Evolutionary conservation across 73 alveolate species (phyloP), one percentile per base, ranked within the genome.

Genomic region (Uronychia binucleata): DNA sequence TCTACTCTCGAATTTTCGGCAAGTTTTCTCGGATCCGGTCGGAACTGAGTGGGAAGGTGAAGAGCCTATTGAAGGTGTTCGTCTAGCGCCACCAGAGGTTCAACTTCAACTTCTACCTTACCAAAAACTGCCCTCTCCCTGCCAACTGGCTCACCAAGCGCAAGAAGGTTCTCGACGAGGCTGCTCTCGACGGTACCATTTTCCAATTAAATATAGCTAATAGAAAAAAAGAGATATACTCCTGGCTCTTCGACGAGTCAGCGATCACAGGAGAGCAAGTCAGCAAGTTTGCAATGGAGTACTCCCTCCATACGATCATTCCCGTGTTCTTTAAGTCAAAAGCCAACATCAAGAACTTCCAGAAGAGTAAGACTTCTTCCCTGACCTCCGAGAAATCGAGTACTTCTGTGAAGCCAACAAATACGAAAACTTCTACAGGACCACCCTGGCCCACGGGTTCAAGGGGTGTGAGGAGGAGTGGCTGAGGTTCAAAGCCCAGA

Each of bases 121-220:
- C 82, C 33, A 82, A 91, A 75, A 35, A 74, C 78, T 91, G 94
- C 80, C 94, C 96, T n/a, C 80, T 94, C 0, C 98, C 98, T 29
- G 88, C 78, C 28, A 86, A 92, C 80, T 94, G 95, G 92, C 30
- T 28, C 80, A 83, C 77, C 46, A 34, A 77, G 57, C 92, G 92
- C 82, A 34, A 77, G 31, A 35, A 83, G 57, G 30, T 77, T 30
- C 78, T 57, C 1, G 57, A 85, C 59, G 74, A 34, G 28, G 83
- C 79, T 0, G 80, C 31, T 8, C 29, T 27, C 1, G 33, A 34
- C 27, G n/a, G 19, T 11, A 5, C 67, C 67, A 46, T 46, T 46
- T 46, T n/a, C n/a, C n/a, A n/a, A n/a, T n/a, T n/a, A n/a, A n/a
- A 46, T 11, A 11, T 46, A 46, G 19, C 19, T 46, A 11, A 46